phyloP scores from a whole-genome alignment of 1,284 basidiomycete genomes.

The Malassezia psittaci region DNA sequence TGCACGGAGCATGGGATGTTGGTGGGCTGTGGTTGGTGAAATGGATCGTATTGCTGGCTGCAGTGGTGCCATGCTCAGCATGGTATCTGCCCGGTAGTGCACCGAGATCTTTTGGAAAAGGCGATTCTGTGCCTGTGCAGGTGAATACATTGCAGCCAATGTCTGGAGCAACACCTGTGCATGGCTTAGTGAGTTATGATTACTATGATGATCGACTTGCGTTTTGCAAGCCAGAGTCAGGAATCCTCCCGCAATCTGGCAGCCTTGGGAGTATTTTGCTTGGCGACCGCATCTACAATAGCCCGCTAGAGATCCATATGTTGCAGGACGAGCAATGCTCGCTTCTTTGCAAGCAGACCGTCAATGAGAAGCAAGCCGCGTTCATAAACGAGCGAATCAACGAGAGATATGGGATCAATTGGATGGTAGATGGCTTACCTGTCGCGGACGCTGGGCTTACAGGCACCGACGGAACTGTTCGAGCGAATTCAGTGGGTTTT shows the following conservation, averaged over 20 bases:
- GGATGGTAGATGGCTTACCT: constrained; percentile 87
- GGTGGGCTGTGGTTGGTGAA: not conserved
- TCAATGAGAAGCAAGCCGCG: constrained; percentile 64
- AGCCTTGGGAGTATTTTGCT: constrained; percentile 86
- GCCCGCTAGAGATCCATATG: constrained; percentile 75
- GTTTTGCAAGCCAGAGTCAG: constrained; percentile 72
- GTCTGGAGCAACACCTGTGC: constrained; percentile 34
- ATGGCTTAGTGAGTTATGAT: constrained; percentile 51
- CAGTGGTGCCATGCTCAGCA: constrained; percentile 13
- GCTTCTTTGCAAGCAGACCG: constrained; percentile 60
- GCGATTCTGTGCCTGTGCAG: constrained; percentile 46
- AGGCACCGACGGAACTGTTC: constrained; percentile 54
- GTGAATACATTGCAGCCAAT: constrained; percentile 47
- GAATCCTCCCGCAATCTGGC: constrained; percentile 70
- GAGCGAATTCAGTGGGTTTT: constrained; percentile 50
- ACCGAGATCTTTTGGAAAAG: constrained; percentile 44
- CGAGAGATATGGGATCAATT: constrained; percentile 88
- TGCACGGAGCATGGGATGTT: not conserved
- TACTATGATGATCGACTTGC: constrained; percentile 76
- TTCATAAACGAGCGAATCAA: constrained; percentile 85
- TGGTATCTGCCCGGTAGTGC: constrained; percentile 49
- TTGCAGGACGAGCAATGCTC: constrained; percentile 63
- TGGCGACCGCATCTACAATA: constrained; percentile 87
- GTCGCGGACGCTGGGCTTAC: constrained; percentile 54
- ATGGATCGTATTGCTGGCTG: not conserved